A percentile compares a stretch with the other conserved stretches of the same genome.
phyloP scores from a whole-genome alignment of 345 rosid genomes.

The Erodium maritimum region DNA sequence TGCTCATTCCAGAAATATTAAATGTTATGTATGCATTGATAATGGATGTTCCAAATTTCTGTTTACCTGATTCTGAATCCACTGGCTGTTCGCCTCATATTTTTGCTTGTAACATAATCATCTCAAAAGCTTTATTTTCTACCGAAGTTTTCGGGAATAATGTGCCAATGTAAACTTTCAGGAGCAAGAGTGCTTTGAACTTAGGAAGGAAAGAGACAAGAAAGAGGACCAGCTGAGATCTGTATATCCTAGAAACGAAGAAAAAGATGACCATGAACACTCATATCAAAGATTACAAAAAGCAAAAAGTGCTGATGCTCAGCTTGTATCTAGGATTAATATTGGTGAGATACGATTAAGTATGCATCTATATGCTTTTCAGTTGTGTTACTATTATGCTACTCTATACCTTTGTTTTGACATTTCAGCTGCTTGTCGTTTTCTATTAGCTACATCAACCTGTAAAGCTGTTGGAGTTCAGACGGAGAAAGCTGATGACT shows the following conservation, averaged over 20 bases:
- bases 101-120: no score
- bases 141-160: background rate
- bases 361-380: no score
- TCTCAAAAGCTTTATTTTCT: background rate
- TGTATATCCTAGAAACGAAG: slow-evolving; percentile 12
- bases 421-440: background rate
- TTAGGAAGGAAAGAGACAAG: slow-evolving; percentile 33
- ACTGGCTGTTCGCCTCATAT: no score
- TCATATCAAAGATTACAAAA: slow-evolving; percentile 2
- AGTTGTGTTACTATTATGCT: no score
- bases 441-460: slow-evolving; percentile 31
- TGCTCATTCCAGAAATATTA: no score
- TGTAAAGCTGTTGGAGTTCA: slow-evolving; percentile 58
- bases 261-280: slow-evolving; percentile 10
- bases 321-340: slow-evolving; percentile 15
- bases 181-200: slow-evolving; percentile 55
- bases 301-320: slow-evolving; percentile 15
- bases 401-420: no score
- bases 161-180: slow-evolving; percentile 11
- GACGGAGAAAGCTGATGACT: slow-evolving; percentile 24
- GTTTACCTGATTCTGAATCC: no score
- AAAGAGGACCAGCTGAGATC: slow-evolving; percentile 18
- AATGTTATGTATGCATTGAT: no score
- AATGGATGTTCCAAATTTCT: no score
- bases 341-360: slow-evolving; percentile 17